Evolutionary conservation across 306 rosid species (phyloP), one percentile per base, ranked within the genome.

Genomic region (Chamaecrista fasciculata): DNA sequence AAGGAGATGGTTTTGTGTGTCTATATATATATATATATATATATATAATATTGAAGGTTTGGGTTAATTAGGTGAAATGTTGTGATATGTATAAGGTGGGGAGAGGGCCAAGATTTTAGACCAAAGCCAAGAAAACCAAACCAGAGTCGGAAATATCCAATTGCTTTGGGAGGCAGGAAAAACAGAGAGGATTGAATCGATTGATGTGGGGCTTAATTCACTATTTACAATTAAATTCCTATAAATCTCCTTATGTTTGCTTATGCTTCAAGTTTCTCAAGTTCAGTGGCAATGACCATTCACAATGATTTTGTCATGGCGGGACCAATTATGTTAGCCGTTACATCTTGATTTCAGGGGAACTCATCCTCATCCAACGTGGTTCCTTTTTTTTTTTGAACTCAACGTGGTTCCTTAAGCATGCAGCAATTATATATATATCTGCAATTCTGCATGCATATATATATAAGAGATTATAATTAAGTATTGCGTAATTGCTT

Each of bases 61-160:
- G n/a, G n/a, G n/a, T n/a, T n/a, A 48, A 78, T 77, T 89, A 60
- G 90, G 92, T 89, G 81, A 84, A 77, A 67, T 67, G 90, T 81
- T 61, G 80, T 61, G 50, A 71, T 81, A n/a, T n/a, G n/a, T n/a
- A 33, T 66, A 75, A 77, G 87, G 88, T 86, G 76, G 79, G 11
- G 76, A 65, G 88, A 72, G 83, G 76, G 70, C 71, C 61, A 79
- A n/a, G n/a, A n/a, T n/a, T n/a, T n/a, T n/a, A n/a, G n/a, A n/a
- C n/a, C n/a, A n/a, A n/a, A n/a, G n/a, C n/a, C n/a, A n/a, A n/a
- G n/a, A n/a, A n/a, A n/a, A n/a, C n/a, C n/a, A n/a, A n/a, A n/a
- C n/a, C n/a, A n/a, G n/a, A n/a, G n/a, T n/a, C n/a, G n/a, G n/a
- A n/a, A n/a, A n/a, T n/a, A n/a, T n/a, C n/a, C n/a, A 66, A 65